Conservation (phyloP, 257 asterid genomes). For the Forsythia viridissima region DNA sequence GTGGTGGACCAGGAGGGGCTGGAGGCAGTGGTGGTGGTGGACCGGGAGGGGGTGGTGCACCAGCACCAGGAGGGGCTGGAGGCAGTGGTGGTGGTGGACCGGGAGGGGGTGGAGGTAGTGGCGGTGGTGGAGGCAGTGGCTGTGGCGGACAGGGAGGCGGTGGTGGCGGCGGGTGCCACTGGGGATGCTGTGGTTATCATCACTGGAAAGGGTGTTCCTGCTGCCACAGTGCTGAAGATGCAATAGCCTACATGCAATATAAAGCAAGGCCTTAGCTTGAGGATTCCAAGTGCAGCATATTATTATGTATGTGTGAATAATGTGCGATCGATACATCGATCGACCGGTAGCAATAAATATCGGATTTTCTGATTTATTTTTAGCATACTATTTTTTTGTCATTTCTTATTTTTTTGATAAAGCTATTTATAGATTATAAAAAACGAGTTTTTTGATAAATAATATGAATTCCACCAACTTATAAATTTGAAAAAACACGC, state of each 20-base stretch:
- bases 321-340: neutral
- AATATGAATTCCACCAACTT: no score
- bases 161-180: neutral
- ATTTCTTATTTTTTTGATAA: neutral
- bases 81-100: neutral
- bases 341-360: neutral
- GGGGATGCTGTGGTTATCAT: neutral
- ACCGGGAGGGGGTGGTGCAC: neutral
- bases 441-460: no score
- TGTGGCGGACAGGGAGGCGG: neutral
- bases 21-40: slow-evolving; percentile 3
- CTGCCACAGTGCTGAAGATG: slow-evolving; percentile 30
- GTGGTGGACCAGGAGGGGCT: slow-evolving; percentile 1
- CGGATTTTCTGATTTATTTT: no score
- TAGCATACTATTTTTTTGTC: neutral
- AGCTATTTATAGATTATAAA: no score
- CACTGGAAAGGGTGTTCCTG: slow-evolving; percentile 19
- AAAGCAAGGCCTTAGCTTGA: slow-evolving; percentile 11
- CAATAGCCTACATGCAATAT: slow-evolving; percentile 37
- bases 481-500: no score
- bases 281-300: neutral
- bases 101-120: neutral
- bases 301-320: neutral
- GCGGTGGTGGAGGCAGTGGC: slow-evolving; percentile 6
- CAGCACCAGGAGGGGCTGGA: neutral